Conservation (phyloP, 495 filamentous ascomycete genomes). For the Hyaloscypha finlandica region DNA sequence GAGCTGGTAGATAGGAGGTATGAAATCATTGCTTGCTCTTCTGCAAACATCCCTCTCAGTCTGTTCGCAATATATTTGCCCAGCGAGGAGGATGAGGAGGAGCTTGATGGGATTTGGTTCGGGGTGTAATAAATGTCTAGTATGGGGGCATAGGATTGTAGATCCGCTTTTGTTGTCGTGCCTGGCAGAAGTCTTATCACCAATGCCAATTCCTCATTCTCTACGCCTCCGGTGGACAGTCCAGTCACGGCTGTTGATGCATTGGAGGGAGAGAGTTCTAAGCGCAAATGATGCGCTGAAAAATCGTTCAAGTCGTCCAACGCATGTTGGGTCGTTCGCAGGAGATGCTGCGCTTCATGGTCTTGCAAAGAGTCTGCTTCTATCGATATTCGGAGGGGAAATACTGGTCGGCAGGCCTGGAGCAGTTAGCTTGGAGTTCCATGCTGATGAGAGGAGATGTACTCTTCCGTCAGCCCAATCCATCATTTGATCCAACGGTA, state of each 20-base stretch:
- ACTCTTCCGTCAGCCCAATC: conserved; percentile 94
- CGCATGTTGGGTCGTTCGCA: conserved; percentile 84
- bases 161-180: conserved; percentile 58
- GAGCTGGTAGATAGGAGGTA: conserved; percentile 69
- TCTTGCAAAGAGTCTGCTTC: conserved; percentile 64
- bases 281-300: conserved; percentile 81
- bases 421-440: conserved; percentile 20
- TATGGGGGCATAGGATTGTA: conserved; percentile 67
- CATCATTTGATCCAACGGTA: conserved; percentile 86
- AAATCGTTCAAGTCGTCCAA: conserved; percentile 91
- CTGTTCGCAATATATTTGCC: conserved; percentile 80
- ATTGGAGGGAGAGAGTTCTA: conserved; percentile 60
- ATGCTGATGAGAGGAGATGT: conserved; percentile 27
- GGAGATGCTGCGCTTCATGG: conserved; percentile 71
- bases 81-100: conserved; percentile 70
- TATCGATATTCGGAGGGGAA: conserved; percentile 80
- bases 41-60: conserved; percentile 76
- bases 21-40: conserved; percentile 88
- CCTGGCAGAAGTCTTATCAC: conserved; percentile 69
- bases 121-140: conserved; percentile 81
- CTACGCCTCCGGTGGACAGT: conserved; percentile 22
- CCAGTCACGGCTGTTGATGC: conserved; percentile 9
- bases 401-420: conserved; percentile 84
- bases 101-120: conserved; percentile 68
- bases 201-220: conserved; percentile 54